Percentiles rank a stretch among this genome's conserved stretches.
Conservation (phyloP, 2,329 filamentous ascomycete species). For the Fusarium globosum region DNA sequence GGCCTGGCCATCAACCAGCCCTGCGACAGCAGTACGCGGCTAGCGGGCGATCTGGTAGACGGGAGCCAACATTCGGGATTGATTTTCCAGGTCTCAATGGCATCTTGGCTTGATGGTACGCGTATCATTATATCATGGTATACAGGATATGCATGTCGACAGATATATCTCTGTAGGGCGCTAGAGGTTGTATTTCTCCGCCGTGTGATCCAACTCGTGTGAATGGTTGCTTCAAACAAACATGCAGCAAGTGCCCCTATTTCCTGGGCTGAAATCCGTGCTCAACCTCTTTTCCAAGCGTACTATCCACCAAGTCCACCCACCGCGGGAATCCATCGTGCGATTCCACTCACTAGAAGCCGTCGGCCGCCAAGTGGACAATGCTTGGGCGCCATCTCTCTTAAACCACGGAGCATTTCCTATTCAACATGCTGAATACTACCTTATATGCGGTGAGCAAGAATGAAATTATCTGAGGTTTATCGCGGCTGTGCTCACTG, state of each 20-base stretch:
- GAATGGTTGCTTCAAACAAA: background rate
- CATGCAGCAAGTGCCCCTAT: conserved; percentile 20
- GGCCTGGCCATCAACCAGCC: conserved; percentile 12
- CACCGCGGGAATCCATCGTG: conserved; percentile 32
- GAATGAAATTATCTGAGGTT: background rate
- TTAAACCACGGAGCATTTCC: conserved; percentile 11
- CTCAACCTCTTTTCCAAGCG: conserved; percentile 19
- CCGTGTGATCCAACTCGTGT: background rate
- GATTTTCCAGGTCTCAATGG: background rate
- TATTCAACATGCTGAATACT: conserved; percentile 1
- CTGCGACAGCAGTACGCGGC: background rate
- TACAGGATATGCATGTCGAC: background rate
- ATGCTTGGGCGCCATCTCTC: conserved; percentile 27
- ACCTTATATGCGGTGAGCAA: background rate
- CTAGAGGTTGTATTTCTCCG: background rate
- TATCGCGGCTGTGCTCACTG: background rate
- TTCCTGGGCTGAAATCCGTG: conserved; percentile 32
- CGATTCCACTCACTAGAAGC: conserved; percentile 21
- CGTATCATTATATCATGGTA: background rate
- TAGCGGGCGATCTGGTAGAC: conserved; percentile 26
- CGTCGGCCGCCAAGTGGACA: conserved; percentile 36
- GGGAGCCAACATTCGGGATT: conserved; percentile 4
- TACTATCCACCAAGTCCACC: conserved; percentile 24
- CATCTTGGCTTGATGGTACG: background rate
- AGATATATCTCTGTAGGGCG: background rate